Percentiles rank a stretch among this genome's conserved stretches.
phyloP scores from a whole-genome alignment of 208 protist genomes.

The Crithidia expoeki region DNA sequence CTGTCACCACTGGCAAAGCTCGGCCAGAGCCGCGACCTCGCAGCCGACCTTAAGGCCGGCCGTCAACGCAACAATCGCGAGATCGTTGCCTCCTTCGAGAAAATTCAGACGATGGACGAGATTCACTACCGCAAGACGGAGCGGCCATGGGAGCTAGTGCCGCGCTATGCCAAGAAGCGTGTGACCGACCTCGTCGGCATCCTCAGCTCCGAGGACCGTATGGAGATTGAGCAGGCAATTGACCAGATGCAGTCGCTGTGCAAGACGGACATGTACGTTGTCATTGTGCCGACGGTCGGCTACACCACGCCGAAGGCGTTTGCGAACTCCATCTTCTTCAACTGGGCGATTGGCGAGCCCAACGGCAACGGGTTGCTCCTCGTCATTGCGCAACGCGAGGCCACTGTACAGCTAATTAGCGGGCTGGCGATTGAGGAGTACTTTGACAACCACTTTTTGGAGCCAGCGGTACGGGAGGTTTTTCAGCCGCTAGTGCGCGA shows the following conservation, averaged over 20 bases:
- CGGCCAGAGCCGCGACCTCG: slow-evolving; percentile 80
- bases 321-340: slow-evolving; percentile 85
- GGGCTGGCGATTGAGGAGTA: slow-evolving; percentile 83
- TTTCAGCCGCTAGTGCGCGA: slow-evolving; percentile 85
- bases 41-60: slow-evolving; percentile 71
- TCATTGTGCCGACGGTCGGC: slow-evolving; percentile 86
- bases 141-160: slow-evolving; percentile 85
- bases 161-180: slow-evolving; percentile 80
- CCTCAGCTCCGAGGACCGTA: slow-evolving; percentile 77
- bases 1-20: slow-evolving; percentile 81
- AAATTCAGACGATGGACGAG: slow-evolving; percentile 83
- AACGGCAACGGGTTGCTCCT: slow-evolving; percentile 81
- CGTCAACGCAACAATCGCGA: slow-evolving; percentile 82
- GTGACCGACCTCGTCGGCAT: slow-evolving; percentile 86
- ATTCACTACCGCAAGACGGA: slow-evolving; percentile 86
- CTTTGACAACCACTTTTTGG: slow-evolving; percentile 73
- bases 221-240: slow-evolving; percentile 90
- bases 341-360: slow-evolving; percentile 84
- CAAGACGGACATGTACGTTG: slow-evolving; percentile 82
- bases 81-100: slow-evolving; percentile 80
- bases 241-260: slow-evolving; percentile 88
- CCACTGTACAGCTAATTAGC: slow-evolving; percentile 77
- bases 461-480: slow-evolving; percentile 71
- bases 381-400: slow-evolving; percentile 82
- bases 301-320: slow-evolving; percentile 82